A percentile compares a stretch with the other conserved stretches of the same genome.
Conservation (phyloP, 1,139 yeast species). For the Scheffersomyces lignicola region DNA sequence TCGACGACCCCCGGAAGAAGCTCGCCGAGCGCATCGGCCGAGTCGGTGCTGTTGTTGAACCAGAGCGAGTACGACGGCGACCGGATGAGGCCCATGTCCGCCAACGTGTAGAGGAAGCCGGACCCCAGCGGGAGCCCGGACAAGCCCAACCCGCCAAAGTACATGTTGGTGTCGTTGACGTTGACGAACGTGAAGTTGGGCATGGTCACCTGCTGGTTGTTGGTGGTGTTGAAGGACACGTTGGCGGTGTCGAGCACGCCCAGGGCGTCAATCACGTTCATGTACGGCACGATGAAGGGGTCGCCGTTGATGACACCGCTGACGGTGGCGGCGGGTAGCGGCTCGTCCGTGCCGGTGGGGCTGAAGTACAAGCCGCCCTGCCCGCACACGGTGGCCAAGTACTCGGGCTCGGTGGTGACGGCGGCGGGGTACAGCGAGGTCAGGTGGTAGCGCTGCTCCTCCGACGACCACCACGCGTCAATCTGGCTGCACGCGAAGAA, state of each 20-base stretch:
- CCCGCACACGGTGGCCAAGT: constrained; percentile 28
- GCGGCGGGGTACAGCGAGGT: constrained; percentile 15
- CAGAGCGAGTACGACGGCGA: constrained; percentile 59
- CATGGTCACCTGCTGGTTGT: constrained; percentile 15
- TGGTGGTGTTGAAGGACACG: constrained; percentile 17
- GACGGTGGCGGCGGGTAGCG: constrained; percentile 13
- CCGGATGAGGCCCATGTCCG: constrained; percentile 31
- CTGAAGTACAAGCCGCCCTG: constrained; percentile 24
- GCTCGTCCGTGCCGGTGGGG: constrained; percentile 8
- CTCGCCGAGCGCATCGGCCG: constrained; percentile 28
- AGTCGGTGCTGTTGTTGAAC: constrained; percentile 26
- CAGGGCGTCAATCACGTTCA: constrained; percentile 24
- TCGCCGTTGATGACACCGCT: constrained; percentile 18
- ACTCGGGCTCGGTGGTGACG: constrained; percentile 20
- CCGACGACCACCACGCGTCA: constrained; percentile 21
- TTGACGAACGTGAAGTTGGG: constrained; percentile 29
- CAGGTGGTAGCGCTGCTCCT: constrained; percentile 6
- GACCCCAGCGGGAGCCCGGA: constrained; percentile 43
- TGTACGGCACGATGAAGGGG: constrained; percentile 25
- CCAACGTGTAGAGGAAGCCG: constrained; percentile 44
- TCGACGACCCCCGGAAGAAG: constrained; percentile 65
- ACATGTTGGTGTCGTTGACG: constrained; percentile 23
- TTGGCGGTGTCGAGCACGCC: constrained; percentile 29
- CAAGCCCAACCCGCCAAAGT: constrained; percentile 47
- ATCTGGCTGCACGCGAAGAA: constrained; percentile 25